Evolutionary conservation across 371 early-diverging fungal species (phyloP), one percentile per base, ranked within the genome.

Genomic region (Actinomucor elegans): DNA sequence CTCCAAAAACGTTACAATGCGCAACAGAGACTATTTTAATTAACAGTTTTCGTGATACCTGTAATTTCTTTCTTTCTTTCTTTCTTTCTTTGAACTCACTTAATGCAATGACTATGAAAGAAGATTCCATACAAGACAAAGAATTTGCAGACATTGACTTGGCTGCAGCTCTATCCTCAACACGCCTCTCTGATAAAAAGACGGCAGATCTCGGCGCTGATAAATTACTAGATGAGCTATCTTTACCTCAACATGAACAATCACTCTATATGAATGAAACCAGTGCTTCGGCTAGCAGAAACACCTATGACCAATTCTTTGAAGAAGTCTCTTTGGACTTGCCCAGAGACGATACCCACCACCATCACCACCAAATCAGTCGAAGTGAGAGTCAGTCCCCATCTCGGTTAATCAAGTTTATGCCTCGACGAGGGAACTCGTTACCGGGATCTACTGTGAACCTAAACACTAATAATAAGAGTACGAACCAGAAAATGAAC

Each of bases 271-370:
- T 52, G 12, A 43, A 52, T 8, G 28, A 12, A 23, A 37, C 29
- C 15, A 42, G 27, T 20, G 54, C 49, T 14, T 15, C 54, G 0
- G 7, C 43, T 37, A 52, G 52, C 29, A 53, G 64, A 64, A 40
- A 64, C 54, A 49, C 58, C 4, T 78, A 78, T 34, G 79, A 78
- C 28, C 75, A 78, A 35, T 71, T 78, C 36, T 78, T 78, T 61
- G 79, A 78, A 51, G 79, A 78, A 49, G 79, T 78, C 1, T 78
- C 79, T 4, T 41, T 78, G 14, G 79, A 78, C 47, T 52, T 78
- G 7, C 79, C 79, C 10, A 59, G 74, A 44, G 70, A 71, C 24
- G 40, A 24, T 38, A 26, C 27, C 11, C 49, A 40, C n/a, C 6
- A 37, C 20, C 18, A 18, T 7, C 48, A 36, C 9, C 48, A 48